Evolutionary conservation across 768 basidiomycete genomes (phyloP).

Genomic region (Amanita pallidorosea): DNA sequence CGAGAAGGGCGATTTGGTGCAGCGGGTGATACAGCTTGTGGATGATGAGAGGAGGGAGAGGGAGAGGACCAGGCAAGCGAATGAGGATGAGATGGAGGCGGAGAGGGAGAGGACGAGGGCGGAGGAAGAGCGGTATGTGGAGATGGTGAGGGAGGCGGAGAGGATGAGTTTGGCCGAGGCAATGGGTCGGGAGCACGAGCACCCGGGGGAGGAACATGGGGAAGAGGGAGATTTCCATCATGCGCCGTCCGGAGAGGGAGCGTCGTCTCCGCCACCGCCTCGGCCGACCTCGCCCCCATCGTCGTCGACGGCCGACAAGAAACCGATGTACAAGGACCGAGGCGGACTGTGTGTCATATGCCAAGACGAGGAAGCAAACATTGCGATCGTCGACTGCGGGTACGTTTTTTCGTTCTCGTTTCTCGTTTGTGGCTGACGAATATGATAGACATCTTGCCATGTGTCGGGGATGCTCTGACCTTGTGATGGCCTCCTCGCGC

Average conservation of each 20-base stretch:
- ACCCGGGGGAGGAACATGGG: too few species aligned
- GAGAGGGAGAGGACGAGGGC: constrained; percentile 1
- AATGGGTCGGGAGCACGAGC: not conserved
- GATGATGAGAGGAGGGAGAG: constrained; percentile 52
- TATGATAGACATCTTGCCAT: constrained; percentile 61
- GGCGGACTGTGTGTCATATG: constrained; percentile 85
- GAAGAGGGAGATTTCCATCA: not conserved
- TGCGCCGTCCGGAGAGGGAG: too few species aligned
- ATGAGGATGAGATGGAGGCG: constrained; percentile 20
- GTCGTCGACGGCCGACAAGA: not conserved
- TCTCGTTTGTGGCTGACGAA: not conserved
- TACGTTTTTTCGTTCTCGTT: constrained; percentile 24
- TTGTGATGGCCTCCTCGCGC: constrained; percentile 65
- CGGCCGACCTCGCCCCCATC: not conserved
- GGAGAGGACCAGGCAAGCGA: constrained; percentile 33
- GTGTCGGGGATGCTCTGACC: constrained; percentile 70
- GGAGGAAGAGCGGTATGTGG: constrained; percentile 28
- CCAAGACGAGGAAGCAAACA: constrained; percentile 90
- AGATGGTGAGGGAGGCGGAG: constrained; percentile 24
- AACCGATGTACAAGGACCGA: constrained; percentile 37
- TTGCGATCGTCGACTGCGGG: constrained; percentile 94
- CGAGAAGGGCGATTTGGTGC: constrained; percentile 84
- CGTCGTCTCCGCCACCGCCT: not conserved
- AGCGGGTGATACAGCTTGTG: constrained; percentile 51
- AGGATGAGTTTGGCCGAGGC: constrained; percentile 5